Evolutionary conservation across 257 asterid genomes (phyloP), one percentile per base, ranked within the genome.

Genomic region (Euphrasia confusa): DNA sequence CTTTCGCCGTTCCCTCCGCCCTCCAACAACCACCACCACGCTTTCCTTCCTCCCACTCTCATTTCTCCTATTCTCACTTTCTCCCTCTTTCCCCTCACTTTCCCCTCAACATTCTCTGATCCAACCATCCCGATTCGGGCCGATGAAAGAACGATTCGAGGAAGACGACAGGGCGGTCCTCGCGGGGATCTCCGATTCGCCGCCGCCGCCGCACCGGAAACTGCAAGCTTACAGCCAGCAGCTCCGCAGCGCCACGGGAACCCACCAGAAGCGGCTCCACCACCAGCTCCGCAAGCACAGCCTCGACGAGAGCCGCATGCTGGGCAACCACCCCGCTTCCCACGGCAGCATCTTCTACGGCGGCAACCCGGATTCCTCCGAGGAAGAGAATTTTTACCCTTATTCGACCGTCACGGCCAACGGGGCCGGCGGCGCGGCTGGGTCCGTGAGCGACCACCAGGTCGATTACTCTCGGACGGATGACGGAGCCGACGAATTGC

Each of bases 281-380:
- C 80, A 79, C 57, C 86, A 84, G 72, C 66, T 80, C 44, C 85
- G 95, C 40, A 84, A 86, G 35, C 88, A 84, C 66, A 87, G 93
- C 80, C 89, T 87, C 68, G 93, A 82, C 62, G 95, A 87, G 10
- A 72, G 65, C 26, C 77, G 75, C 14, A 74, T 74, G 48, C 6
- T 64, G 18, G 73, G 45, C 65, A 58, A 71, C 59, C 69, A 66
- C 10, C 53, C 66, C 7, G 37, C 68, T 53, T 40, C 50, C 50
- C 74, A 54, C 1, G 61, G 39, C 63, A 70, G 49, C 37, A 67
- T 44, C 4, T 74, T 54, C 14, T 74, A 37, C 24, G 61, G 62
- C 64, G 54, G 68, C 57, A 58, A 28, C 67, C 49, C 74, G 2
- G 72, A 67, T 48, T 74, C 84, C 44, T 74, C 81, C n/a, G 84